Evolutionary conservation across 306 rosid genomes (phyloP), one percentile per base, ranked within the genome.

Genomic region (Cucumis cinereus): DNA sequence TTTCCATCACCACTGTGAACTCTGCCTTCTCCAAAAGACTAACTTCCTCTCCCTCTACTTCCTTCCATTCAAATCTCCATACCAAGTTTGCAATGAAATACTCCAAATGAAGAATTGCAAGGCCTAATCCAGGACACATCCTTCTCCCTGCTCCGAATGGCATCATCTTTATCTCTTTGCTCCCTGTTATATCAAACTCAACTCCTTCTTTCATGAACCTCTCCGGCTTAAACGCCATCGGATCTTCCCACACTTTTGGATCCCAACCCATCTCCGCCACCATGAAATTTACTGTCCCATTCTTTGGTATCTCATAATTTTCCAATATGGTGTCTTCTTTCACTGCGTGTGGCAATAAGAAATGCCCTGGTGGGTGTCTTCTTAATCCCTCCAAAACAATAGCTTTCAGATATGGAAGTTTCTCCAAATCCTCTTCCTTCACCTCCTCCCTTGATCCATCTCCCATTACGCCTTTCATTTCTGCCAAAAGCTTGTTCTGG

Each of bases 61-160:
- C 35, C 22, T 35, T 55, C 77, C 77, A 74, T 11, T 74, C 66
- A 56, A 74, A 74, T 5, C 50, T 19, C 77, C 77, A 74, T 2
- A 74, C 64, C 77, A 74, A 55, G 54, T 74, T 74, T 0, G 64
- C 77, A 30, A 74, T 61, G 40, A 74, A 54, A 35, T 74, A 74
- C 35, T 74, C 77, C 77, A 74, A 55, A 74, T 74, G 77, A 30
- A 74, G 77, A 26, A 74, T 74, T 4, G 77, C 64, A 49, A 74
- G 14, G 6, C 52, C 53, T 12, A 53, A 74, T 8, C 77, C 77
- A 0, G 77, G 77, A 14, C 77, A 74, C 12, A 74, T 74, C n/a
- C 77, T 74, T 49, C 77, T 74, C 7, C 77, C 77, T 19, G 28
- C 77, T 4, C 77, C 77, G 15, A 74, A 74, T 4, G 77, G 77